Conservation (phyloP, 2,329 filamentous ascomycete genomes). For the Xylariaceae sp. region DNA sequence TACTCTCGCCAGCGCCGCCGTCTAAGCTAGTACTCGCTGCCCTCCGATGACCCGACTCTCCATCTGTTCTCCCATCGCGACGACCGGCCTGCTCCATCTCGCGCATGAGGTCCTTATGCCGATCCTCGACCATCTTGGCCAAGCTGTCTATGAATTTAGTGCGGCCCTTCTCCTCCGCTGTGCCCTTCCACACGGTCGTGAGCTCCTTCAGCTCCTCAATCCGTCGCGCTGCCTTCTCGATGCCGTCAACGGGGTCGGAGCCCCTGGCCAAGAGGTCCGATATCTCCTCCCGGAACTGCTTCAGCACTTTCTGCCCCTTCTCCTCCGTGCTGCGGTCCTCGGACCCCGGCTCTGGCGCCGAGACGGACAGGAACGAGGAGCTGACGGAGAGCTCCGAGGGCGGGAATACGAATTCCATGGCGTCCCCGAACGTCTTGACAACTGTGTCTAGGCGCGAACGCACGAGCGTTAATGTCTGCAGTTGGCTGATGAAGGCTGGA, state of each 20-base stretch:
- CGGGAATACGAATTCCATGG: slow-evolving; percentile 93
- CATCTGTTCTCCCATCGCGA: slow-evolving; percentile 46
- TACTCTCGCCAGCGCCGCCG: slow-evolving; percentile 46
- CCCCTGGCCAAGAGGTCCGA: slow-evolving; percentile 65
- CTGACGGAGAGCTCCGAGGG: slow-evolving; percentile 85
- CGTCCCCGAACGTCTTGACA: slow-evolving; percentile 89
- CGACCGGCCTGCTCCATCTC: slow-evolving; percentile 55
- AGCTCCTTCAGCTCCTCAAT: slow-evolving; percentile 81
- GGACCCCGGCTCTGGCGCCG: slow-evolving; percentile 76
- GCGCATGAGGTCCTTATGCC: slow-evolving; percentile 59
- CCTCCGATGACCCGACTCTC: slow-evolving; percentile 44
- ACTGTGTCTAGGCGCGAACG: slow-evolving; percentile 86
- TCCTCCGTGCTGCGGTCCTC: slow-evolving; percentile 75
- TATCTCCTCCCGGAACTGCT: slow-evolving; percentile 75
- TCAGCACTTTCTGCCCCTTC: slow-evolving; percentile 83
- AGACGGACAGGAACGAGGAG: slow-evolving; percentile 88
- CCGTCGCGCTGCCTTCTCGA: slow-evolving; percentile 75
- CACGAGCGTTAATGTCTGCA: slow-evolving; percentile 84
- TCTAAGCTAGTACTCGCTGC: slow-evolving; percentile 40
- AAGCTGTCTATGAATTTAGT: slow-evolving; percentile 81
- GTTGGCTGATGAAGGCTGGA: slow-evolving; percentile 74
- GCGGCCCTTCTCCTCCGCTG: slow-evolving; percentile 89
- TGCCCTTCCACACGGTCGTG: slow-evolving; percentile 89
- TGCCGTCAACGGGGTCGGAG: slow-evolving; percentile 67
- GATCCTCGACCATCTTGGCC: slow-evolving; percentile 83